Evolutionary conservation across 352 stramenopile genomes (phyloP).

Genomic region (Phytophthora sp.): DNA sequence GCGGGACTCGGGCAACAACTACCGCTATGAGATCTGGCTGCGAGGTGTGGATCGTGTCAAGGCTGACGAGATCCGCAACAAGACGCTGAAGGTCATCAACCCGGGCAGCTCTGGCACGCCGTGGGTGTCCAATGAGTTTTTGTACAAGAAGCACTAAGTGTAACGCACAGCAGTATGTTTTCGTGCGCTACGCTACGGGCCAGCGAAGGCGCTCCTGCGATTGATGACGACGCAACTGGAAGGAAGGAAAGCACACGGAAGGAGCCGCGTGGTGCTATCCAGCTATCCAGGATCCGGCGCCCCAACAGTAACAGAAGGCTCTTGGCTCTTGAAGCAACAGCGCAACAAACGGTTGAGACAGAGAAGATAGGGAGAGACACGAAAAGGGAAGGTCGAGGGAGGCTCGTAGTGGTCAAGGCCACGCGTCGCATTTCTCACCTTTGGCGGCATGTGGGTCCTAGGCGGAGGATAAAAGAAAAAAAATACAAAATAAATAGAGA

Average conservation of each 20-base stretch:
- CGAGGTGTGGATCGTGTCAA: constrained; percentile 59
- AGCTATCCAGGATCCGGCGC: neutral
- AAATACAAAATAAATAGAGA: constrained; percentile 31
- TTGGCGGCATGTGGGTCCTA: neutral
- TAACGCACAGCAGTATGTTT: constrained; percentile 15
- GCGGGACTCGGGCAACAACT: constrained; percentile 84
- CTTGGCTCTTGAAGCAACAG: neutral
- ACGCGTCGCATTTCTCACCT: constrained; percentile 1
- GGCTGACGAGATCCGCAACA: constrained; percentile 79
- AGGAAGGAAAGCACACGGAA: neutral
- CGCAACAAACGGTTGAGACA: constrained; percentile 1
- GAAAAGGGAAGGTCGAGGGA: neutral
- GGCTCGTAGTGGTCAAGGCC: neutral
- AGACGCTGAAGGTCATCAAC: constrained; percentile 77
- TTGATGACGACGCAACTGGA: neutral
- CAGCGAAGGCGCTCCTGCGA: neutral
- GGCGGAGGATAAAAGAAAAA: constrained; percentile 10
- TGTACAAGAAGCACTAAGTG: constrained; percentile 86
- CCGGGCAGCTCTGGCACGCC: constrained; percentile 45
- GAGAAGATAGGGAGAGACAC: constrained; percentile 6
- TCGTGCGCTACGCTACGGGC: neutral
- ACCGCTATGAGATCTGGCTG: constrained; percentile 88
- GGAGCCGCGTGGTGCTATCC: neutral
- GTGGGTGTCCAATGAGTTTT: constrained; percentile 69
- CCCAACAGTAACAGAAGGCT: neutral